Conservation (phyloP, 2,329 filamentous ascomycete genomes). For the Beauveria bassiana region DNA sequence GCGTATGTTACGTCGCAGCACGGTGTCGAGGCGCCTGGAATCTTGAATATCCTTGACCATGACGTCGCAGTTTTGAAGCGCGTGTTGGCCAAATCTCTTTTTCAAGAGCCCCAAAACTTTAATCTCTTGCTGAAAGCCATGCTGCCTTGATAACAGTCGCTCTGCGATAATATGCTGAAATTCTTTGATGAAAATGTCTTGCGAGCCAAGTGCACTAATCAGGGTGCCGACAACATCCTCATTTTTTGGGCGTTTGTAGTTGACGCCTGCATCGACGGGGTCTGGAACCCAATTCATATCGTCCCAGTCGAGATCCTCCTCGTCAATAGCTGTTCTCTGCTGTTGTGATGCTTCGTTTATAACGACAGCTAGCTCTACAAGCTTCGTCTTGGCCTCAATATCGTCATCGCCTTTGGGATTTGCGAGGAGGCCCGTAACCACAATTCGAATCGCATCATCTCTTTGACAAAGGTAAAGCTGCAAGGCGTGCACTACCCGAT, state of each 20-base stretch:
- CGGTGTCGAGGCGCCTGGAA: conserved; percentile 63
- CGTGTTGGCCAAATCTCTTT: conserved; percentile 74
- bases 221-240: conserved; percentile 90
- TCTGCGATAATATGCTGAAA: conserved; percentile 86
- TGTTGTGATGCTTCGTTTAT: conserved; percentile 54
- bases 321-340: conserved; percentile 44
- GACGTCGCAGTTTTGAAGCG: conserved; percentile 88
- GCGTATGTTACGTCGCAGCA: conserved; percentile 45
- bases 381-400: conserved; percentile 38
- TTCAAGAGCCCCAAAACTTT: conserved; percentile 83
- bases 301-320: conserved; percentile 75
- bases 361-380: conserved; percentile 60
- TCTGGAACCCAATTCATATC: conserved; percentile 93
- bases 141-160: conserved; percentile 60
- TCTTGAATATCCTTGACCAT: conserved; percentile 94
- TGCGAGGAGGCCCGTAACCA: conserved; percentile 66
- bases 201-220: conserved; percentile 78
- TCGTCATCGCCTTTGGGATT: conserved; percentile 47
- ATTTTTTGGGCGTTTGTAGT: conserved; percentile 82
- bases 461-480: conserved; percentile 69
- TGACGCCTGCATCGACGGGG: conserved; percentile 83
- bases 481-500: conserved; percentile 64
- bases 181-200: conserved; percentile 90
- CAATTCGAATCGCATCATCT: conserved; percentile 70
- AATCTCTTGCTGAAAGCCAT: conserved; percentile 68